Evolutionary conservation across 2,329 filamentous ascomycete species (phyloP).

Genomic region (Pseudogymnoascus sp.): DNA sequence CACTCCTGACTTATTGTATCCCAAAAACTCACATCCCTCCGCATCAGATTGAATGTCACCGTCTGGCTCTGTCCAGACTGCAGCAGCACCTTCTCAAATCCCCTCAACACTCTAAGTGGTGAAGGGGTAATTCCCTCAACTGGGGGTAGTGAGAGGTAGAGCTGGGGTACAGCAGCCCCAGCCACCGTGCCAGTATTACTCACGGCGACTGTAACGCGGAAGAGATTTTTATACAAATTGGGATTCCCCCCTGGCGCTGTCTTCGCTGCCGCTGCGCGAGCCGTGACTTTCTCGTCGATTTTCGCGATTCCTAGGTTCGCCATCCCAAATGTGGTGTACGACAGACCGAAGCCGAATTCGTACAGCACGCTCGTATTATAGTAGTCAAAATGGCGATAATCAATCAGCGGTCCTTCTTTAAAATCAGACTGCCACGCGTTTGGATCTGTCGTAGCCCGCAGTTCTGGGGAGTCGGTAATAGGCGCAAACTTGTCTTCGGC

Average conservation of each 20-base stretch:
- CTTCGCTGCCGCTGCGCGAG: neutral
- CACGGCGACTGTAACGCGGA: constrained; percentile 50
- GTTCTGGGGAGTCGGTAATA: constrained; percentile 35
- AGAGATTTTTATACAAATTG: constrained; percentile 29
- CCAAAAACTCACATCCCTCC: constrained; percentile 68
- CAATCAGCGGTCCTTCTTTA: constrained; percentile 67
- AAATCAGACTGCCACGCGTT: constrained; percentile 50
- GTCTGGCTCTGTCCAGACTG: constrained; percentile 35
- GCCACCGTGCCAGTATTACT: constrained; percentile 53
- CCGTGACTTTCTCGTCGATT: constrained; percentile 8
- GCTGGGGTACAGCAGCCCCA: constrained; percentile 60
- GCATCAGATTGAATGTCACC: constrained; percentile 46
- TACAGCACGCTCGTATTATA: constrained; percentile 53
- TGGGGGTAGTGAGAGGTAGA: constrained; percentile 40
- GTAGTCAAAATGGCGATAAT: constrained; percentile 66
- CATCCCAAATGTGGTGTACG: constrained; percentile 63
- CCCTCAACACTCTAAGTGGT: constrained; percentile 36
- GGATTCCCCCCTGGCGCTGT: constrained; percentile 25
- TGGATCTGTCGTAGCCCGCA: constrained; percentile 27
- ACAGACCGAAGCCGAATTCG: constrained; percentile 71
- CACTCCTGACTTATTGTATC: constrained; percentile 60
- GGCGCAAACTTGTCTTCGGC: constrained; percentile 45
- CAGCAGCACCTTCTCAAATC: constrained; percentile 51
- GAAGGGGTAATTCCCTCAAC: neutral
- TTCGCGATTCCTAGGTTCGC: constrained; percentile 33